These are phyloP conservation scores for Besnoitia besnoiti DNA, from an alignment of 169 alveolate genomes.

Conservation along the genomic window DNA sequence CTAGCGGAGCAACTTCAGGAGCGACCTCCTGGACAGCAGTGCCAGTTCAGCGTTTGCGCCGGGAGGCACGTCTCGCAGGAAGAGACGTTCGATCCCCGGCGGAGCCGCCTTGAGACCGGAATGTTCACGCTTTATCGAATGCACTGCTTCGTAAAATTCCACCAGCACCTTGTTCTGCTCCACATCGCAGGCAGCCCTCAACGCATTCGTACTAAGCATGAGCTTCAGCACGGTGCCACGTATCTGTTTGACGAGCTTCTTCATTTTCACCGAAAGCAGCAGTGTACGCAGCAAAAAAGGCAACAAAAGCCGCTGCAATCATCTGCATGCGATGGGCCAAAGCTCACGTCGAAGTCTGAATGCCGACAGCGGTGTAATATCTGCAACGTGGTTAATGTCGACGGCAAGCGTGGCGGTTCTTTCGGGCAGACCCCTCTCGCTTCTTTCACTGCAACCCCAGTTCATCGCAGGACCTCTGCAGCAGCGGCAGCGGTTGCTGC, in stretches of 20 bases:
- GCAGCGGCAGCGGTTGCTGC: neutral
- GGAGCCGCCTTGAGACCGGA: neutral
- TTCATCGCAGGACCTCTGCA: neutral
- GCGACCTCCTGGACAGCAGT: neutral
- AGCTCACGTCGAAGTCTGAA: neutral
- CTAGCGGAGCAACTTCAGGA: neutral
- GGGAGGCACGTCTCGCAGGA: neutral
- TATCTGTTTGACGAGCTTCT: conserved; percentile 22
- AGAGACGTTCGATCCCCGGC: conserved; percentile 26
- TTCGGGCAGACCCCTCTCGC: neutral
- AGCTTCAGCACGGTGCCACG: neutral
- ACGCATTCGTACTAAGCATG: neutral
- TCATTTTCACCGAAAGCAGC: conserved; percentile 1
- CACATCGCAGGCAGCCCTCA: neutral
- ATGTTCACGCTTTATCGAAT: conserved; percentile 33
- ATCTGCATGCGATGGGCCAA: neutral
- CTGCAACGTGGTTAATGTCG: neutral
- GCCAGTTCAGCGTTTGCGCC: neutral
- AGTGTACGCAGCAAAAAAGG: neutral
- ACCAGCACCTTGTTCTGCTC: conserved; percentile 11
- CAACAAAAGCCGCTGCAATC: neutral
- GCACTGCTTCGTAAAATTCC: conserved; percentile 17
- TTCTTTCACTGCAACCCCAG: neutral
- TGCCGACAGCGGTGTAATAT: neutral
- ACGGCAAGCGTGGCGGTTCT: neutral